Conservation (phyloP, 495 filamentous ascomycete species). For the Podospora sp. region DNA sequence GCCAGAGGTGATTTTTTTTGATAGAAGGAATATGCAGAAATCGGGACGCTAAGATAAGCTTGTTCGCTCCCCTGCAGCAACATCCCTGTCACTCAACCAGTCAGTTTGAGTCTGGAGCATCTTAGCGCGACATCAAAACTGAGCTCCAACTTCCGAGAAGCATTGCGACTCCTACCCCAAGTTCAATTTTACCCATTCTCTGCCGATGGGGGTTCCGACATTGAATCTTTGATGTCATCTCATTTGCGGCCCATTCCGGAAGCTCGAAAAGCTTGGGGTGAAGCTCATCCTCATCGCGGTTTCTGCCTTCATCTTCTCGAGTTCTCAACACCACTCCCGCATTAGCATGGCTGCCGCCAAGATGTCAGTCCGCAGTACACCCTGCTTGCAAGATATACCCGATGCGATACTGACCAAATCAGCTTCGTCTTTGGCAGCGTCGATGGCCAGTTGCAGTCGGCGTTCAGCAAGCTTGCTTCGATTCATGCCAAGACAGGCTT, state of each 20-base stretch:
- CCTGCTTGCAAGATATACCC: constrained; percentile 17
- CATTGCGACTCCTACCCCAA: background rate
- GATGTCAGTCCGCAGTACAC: constrained; percentile 31
- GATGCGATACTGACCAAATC: constrained; percentile 39
- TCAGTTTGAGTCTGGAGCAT: background rate
- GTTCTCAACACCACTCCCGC: background rate
- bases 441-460: constrained; percentile 69
- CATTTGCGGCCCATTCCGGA: background rate
- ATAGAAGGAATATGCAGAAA: background rate
- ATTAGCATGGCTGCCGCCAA: constrained; percentile 32
- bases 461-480: constrained; percentile 76
- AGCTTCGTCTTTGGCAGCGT: constrained; percentile 82
- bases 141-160: background rate
- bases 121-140: background rate
- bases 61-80: background rate
- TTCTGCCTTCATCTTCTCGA: background rate
- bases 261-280: background rate
- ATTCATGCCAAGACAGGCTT: constrained; percentile 86
- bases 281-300: background rate
- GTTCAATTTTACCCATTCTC: background rate
- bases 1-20: too few species aligned
- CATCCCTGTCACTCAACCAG: background rate
- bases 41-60: constrained; percentile 12
- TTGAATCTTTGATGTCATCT: background rate
- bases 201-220: background rate